Evolutionary conservation across 2,329 filamentous ascomycete genomes (phyloP), one percentile per base, ranked within the genome.

Genomic region (Tolypocladium capitatum): DNA sequence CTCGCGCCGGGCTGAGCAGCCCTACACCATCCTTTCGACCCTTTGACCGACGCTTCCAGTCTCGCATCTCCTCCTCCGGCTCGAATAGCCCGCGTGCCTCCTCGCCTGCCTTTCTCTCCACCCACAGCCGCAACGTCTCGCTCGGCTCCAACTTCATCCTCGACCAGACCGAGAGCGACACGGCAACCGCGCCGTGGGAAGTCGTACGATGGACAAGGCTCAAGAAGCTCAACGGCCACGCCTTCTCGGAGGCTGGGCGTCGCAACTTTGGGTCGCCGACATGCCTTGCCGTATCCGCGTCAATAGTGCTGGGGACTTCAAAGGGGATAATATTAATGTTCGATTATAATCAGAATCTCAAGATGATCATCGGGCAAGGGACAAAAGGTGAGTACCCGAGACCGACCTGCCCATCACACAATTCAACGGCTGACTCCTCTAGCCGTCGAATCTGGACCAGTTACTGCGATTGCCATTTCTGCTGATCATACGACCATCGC

Each of bases 321-420:
- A 97, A 95, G 65, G 92, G 94, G 47, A 83, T 96, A 64, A 85
- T 97, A 49, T 72, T 98, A 61, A 81, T 97, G 50, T 98, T 98
- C 69, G 94, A 98, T 69, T 97, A 96, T 65, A 88, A 94, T 63
- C 92, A 98, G 67, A 92, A 86, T 56, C 70, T 97, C 49, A 96
- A 94, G 67, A 83, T 86, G 57, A 94, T 97, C 49, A 88, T 98
- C 53, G 92, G 92, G 2, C 85, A 86, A 31, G 90, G 91, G 32
- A 95, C 90, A 1, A 95, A 92, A 74, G 85, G 86, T 86, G 67
- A 56, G 72, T 46, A 24, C 14, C 20, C 14, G 33, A 3, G 20
- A 28, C 9, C 2, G 20, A 28, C 9, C 11, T 18, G 31, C 14
- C n/a, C 24, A 30, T 18, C 4, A 30, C 4, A 30, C 11, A 13